Conservation (phyloP, 2,329 filamentous ascomycete genomes). For the Fusarium odoratissimum region DNA sequence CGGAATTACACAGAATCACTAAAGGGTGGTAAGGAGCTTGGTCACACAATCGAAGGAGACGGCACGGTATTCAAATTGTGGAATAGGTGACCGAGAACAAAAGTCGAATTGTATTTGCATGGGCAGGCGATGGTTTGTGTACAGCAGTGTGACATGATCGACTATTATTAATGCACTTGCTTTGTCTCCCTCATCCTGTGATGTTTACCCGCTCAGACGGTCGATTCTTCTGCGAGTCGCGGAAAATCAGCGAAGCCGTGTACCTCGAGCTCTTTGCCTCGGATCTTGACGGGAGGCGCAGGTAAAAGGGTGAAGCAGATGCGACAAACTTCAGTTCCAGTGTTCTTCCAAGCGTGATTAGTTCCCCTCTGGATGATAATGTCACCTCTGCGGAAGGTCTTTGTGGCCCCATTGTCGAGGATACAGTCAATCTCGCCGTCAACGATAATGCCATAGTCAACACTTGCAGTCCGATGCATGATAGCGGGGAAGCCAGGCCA, state of each 20-base stretch:
- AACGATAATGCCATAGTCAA: slow-evolving; percentile 39
- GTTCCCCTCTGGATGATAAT: slow-evolving; percentile 42
- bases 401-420: slow-evolving; percentile 34
- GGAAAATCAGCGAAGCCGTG: slow-evolving; percentile 38
- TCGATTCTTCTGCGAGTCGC: slow-evolving; percentile 32
- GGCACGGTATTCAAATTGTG: not conserved
- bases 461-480: slow-evolving; percentile 40
- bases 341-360: slow-evolving; percentile 43
- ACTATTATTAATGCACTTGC: not conserved
- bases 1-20: slow-evolving; percentile 21
- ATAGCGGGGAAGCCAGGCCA: slow-evolving; percentile 35
- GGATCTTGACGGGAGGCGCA: slow-evolving; percentile 31
- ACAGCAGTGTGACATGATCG: not conserved
- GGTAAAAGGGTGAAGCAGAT: slow-evolving; percentile 40
- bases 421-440: slow-evolving; percentile 40
- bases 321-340: slow-evolving; percentile 29
- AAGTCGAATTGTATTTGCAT: not conserved
- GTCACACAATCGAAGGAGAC: not conserved
- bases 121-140: not conserved
- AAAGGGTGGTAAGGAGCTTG: slow-evolving; percentile 16
- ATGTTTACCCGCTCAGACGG: not conserved
- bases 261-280: slow-evolving; percentile 36
- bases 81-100: not conserved
- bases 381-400: slow-evolving; percentile 34
- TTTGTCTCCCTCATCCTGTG: not conserved